Conservation (phyloP, 495 filamentous ascomycete species). For the Tuber microsphaerosporum region DNA sequence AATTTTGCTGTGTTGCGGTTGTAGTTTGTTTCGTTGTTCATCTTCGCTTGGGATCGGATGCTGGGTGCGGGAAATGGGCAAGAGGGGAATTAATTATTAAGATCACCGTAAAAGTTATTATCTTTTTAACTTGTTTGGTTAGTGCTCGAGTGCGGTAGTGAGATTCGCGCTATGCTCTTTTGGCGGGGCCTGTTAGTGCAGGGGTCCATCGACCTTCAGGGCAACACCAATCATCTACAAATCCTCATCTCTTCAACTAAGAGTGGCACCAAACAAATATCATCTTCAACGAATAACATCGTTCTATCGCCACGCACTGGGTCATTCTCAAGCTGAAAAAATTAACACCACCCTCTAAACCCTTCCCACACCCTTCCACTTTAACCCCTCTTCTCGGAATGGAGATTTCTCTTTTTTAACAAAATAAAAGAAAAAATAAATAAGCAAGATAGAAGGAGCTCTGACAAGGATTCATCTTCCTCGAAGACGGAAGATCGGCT, state of each 20-base stretch:
- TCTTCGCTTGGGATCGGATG: neutral
- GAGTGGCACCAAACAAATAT: conserved; percentile 34
- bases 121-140: neutral
- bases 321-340: conserved; percentile 32
- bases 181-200: conserved; percentile 22
- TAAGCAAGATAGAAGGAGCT: conserved; percentile 22
- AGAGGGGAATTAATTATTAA: neutral
- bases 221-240: conserved; percentile 29
- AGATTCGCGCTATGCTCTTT: conserved; percentile 35
- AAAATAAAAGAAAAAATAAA: conserved; percentile 24
- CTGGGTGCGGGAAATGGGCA: neutral
- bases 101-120: neutral
- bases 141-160: too few relatives aligned
- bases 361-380: conserved; percentile 2
- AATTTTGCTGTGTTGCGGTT: neutral
- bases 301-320: conserved; percentile 25
- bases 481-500: conserved; percentile 21
- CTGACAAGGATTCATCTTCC: conserved; percentile 26
- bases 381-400: neutral
- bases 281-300: conserved; percentile 24
- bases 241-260: conserved; percentile 30
- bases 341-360: conserved; percentile 3
- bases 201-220: conserved; percentile 22
- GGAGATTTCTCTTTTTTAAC: neutral
- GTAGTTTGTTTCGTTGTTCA: conserved; percentile 1